Conservation (phyloP, 345 rosid species). For the Moricandia moricandioides region DNA sequence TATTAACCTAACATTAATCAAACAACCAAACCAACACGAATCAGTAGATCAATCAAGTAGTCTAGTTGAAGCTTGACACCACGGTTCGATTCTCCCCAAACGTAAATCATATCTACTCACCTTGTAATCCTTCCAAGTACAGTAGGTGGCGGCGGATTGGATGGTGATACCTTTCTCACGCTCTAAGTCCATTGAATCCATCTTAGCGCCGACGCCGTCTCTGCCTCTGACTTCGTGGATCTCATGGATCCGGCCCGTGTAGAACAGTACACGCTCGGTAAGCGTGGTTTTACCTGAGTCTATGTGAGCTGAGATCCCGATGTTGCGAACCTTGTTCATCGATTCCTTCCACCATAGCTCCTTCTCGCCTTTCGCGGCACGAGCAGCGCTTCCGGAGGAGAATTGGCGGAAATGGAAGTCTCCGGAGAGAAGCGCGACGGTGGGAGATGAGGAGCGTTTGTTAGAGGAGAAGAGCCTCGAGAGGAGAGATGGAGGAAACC, state of each 20-base stretch:
- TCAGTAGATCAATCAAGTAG: not conserved
- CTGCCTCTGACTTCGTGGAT: conserved; percentile 97
- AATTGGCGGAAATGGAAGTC: conserved; percentile 58
- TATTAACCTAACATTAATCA: conserved; percentile 63
- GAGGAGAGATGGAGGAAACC: conserved; percentile 49
- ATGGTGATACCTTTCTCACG: conserved; percentile 98
- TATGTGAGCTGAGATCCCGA: conserved; percentile 97
- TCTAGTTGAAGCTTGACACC: not conserved
- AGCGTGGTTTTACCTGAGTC: conserved; percentile 98
- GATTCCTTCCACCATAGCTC: conserved; percentile 99
- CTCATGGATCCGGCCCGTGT: conserved; percentile 96
- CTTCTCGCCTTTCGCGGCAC: conserved; percentile 72
- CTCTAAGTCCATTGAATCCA: conserved; percentile 99
- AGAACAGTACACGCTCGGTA: conserved; percentile 83
- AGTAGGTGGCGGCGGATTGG: conserved; percentile 97
- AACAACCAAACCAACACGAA: not conserved
- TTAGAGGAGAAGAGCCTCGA: conserved; percentile 40
- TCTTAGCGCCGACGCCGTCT: conserved; percentile 97
- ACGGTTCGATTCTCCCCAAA: not conserved
- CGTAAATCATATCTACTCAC: conserved; percentile 31
- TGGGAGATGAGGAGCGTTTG: conserved; percentile 39
- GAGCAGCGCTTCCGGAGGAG: conserved; percentile 67
- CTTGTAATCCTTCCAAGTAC: conserved; percentile 93
- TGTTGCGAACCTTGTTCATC: conserved; percentile 78
- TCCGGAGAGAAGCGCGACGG: conserved; percentile 57